Percentiles rank a stretch among this genome's conserved stretches.
Evolutionary conservation across 768 basidiomycete species (phyloP).

Genomic region (Leccinum sublutescens): DNA sequence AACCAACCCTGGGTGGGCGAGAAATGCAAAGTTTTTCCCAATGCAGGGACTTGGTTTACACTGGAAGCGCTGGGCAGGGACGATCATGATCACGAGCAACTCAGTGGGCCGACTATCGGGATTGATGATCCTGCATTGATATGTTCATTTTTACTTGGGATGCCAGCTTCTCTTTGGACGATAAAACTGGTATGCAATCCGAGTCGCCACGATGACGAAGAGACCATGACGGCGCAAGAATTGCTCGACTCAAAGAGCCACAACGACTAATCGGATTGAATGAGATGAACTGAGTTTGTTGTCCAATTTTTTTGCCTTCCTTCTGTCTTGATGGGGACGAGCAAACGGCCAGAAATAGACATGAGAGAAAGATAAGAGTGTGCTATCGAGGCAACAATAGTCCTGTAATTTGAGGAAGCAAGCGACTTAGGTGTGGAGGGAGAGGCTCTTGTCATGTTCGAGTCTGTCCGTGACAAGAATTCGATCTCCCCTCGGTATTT

Average conservation of each 20-base stretch:
- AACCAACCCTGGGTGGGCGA: constrained; percentile 1
- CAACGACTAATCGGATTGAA: not conserved
- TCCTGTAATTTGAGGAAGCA: constrained; percentile 22
- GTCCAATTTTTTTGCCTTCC: too few species aligned
- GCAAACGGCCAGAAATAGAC: constrained; percentile 12
- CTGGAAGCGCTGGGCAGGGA: not conserved
- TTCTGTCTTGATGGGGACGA: too few species aligned
- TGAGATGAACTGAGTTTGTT: not conserved
- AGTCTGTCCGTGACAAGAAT: not conserved
- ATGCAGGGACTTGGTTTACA: not conserved
- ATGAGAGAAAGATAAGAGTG: constrained; percentile 2
- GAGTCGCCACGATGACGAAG: constrained; percentile 15
- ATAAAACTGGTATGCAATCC: constrained; percentile 13
- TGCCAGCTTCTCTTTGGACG: constrained; percentile 5
- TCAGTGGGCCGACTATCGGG: not conserved
- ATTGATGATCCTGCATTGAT: constrained; percentile 19
- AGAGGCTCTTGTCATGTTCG: too few species aligned
- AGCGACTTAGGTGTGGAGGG: constrained; percentile 9
- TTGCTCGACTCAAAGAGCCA: constrained; percentile 1
- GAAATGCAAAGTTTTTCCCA: not conserved
- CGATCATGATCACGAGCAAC: not conserved
- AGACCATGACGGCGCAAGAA: constrained; percentile 22
- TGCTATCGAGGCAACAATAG: constrained; percentile 9
- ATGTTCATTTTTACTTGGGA: not conserved
- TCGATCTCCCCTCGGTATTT: not conserved